Percentiles rank a stretch among this genome's conserved stretches.
phyloP scores from a whole-genome alignment of 108 stramenopile species.

The Bacterosira constricta region DNA sequence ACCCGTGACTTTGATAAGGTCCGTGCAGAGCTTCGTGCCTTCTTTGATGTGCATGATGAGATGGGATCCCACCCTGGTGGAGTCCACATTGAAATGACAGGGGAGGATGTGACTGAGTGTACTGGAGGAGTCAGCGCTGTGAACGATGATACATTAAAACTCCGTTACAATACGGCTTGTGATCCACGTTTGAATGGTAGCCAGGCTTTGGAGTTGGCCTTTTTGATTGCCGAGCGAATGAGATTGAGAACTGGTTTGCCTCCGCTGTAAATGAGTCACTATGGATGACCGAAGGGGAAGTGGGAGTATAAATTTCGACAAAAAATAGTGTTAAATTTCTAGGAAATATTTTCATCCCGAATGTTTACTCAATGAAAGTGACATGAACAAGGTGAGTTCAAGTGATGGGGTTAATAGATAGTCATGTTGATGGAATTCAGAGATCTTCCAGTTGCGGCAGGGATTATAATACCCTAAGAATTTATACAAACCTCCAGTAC shows the following conservation, averaged over 20 bases:
- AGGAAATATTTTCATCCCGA: no score
- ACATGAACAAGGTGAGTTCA: neutral
- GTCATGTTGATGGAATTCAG: no score
- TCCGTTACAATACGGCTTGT: conserved; percentile 93
- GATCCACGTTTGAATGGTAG: conserved; percentile 98
- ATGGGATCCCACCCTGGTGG: conserved; percentile 98
- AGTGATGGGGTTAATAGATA: no score
- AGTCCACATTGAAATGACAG: conserved; percentile 97
- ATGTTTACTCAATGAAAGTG: no score
- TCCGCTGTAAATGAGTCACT: conserved; percentile 27
- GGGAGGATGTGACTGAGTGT: conserved; percentile 99
- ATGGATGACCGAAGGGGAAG: neutral
- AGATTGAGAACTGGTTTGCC: conserved; percentile 87
- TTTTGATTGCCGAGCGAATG: conserved; percentile 96
- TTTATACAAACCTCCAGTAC: no score
- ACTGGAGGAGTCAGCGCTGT: conserved; percentile 92
- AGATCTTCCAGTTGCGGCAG: no score
- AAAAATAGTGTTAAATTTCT: no score
- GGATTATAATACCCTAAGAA: no score
- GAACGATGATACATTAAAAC: conserved; percentile 75
- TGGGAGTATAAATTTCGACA: neutral
- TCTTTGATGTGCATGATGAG: conserved; percentile 99
- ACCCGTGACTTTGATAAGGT: conserved; percentile 96
- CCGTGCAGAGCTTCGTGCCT: conserved; percentile 93
- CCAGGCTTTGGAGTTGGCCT: conserved; percentile 98